phyloP scores from a whole-genome alignment of 2,329 filamentous ascomycete species.

The Ceratocystis papillata region DNA sequence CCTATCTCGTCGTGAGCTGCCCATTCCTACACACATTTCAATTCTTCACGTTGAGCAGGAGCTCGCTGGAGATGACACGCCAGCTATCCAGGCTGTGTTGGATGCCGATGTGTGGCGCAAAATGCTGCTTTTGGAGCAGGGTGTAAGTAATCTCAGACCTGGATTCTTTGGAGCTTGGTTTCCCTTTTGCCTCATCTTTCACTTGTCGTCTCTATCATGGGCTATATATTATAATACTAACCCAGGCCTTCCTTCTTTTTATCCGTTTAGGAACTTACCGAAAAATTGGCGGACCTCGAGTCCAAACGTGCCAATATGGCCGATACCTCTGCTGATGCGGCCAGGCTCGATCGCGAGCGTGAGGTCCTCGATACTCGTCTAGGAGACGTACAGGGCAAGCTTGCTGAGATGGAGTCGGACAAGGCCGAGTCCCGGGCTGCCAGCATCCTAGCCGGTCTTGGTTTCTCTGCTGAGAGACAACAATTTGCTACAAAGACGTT shows the following conservation, averaged over 20 bases:
- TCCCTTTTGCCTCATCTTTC: neutral
- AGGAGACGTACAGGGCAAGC: slow-evolving; percentile 79
- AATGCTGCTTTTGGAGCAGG: slow-evolving; percentile 79
- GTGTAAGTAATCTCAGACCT: slow-evolving; percentile 41
- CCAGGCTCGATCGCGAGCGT: slow-evolving; percentile 70
- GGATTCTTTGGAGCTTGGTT: neutral
- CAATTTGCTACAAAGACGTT: slow-evolving; percentile 93
- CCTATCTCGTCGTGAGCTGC: slow-evolving; percentile 80
- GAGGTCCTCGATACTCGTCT: slow-evolving; percentile 85
- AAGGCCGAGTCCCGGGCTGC: slow-evolving; percentile 93
- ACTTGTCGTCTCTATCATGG: neutral
- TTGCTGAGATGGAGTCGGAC: slow-evolving; percentile 98
- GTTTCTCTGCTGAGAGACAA: slow-evolving; percentile 88
- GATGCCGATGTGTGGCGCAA: slow-evolving; percentile 99
- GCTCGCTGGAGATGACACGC: slow-evolving; percentile 88
- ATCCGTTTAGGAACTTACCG: slow-evolving; percentile 55
- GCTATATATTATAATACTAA: neutral
- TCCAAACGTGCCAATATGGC: slow-evolving; percentile 66
- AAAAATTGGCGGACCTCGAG: slow-evolving; percentile 67
- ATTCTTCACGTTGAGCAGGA: slow-evolving; percentile 99
- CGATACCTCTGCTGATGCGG: slow-evolving; percentile 83
- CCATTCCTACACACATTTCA: slow-evolving; percentile 93
- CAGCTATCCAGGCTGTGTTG: slow-evolving; percentile 85
- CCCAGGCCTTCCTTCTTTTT: neutral
- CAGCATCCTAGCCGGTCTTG: slow-evolving; percentile 90